Conservation (phyloP, 148 eudicot genomes). For the Amaranthus hypochondriacus region DNA sequence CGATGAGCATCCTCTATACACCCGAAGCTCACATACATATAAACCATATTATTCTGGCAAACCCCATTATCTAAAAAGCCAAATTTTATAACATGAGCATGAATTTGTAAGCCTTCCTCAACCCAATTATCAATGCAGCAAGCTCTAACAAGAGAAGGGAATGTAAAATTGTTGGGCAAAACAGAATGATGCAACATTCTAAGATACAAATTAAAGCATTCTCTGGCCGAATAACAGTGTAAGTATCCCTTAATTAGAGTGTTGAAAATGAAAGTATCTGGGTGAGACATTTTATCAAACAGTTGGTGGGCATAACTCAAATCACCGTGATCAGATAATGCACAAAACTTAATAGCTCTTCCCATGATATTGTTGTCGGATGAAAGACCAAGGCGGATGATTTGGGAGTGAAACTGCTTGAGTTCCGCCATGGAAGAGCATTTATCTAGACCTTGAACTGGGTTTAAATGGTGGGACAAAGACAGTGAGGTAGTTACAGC, state of each 20-base stretch:
- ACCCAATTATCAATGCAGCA: constrained; percentile 42
- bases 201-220: constrained; percentile 45
- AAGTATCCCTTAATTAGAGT: constrained; percentile 57
- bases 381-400: constrained; percentile 56
- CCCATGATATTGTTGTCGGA: constrained; percentile 59
- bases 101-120: constrained; percentile 52
- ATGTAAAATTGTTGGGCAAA: constrained; percentile 54
- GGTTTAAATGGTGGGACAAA: constrained; percentile 4
- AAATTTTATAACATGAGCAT: constrained; percentile 54
- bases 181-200: constrained; percentile 46
- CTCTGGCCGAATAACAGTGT: constrained; percentile 20
- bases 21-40: constrained; percentile 58
- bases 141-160: constrained; percentile 61
- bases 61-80: constrained; percentile 46
- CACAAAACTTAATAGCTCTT: constrained; percentile 57
- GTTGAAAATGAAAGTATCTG: constrained; percentile 70
- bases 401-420: constrained; percentile 65
- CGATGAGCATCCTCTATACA: constrained; percentile 49
- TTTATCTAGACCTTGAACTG: constrained; percentile 33
- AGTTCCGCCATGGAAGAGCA: constrained; percentile 63
- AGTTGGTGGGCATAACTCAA: constrained; percentile 51
- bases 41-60: constrained; percentile 63
- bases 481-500: constrained; percentile 10
- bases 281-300: constrained; percentile 54
- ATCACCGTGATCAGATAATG: constrained; percentile 43